Evolutionary conservation across 495 filamentous ascomycete genomes (phyloP).

Genomic region (Hypoxylon rickii): DNA sequence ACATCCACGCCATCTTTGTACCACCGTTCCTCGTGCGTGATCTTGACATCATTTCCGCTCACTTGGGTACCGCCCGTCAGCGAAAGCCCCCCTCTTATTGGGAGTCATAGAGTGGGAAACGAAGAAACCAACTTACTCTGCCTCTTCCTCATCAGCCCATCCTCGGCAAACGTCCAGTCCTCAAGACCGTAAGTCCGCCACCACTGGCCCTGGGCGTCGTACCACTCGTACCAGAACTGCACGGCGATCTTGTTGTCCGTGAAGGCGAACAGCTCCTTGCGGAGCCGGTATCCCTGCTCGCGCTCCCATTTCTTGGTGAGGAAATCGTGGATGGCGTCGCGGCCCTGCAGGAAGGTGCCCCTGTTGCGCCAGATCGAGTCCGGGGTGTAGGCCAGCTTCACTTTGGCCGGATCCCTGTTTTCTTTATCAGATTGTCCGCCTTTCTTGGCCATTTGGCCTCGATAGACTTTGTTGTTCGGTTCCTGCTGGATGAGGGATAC

Average conservation of each 20-base stretch:
- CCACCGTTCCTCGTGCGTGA: constrained; percentile 67
- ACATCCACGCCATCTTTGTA: constrained; percentile 76
- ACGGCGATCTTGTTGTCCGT: constrained; percentile 75
- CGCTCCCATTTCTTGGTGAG: constrained; percentile 76
- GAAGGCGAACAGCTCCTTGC: constrained; percentile 88
- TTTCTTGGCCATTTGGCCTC: background rate
- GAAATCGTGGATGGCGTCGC: constrained; percentile 70
- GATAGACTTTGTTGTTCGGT: no score
- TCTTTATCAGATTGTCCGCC: background rate
- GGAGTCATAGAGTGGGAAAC: no score
- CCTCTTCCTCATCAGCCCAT: constrained; percentile 83
- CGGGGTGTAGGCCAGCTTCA: constrained; percentile 75
- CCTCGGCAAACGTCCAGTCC: constrained; percentile 85
- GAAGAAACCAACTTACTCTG: constrained; percentile 52
- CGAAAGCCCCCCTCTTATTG: no score
- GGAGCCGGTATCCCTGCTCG: constrained; percentile 74
- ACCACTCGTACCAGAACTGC: constrained; percentile 93
- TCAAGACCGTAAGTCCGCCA: constrained; percentile 90
- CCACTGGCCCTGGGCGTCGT: constrained; percentile 76
- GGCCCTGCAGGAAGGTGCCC: constrained; percentile 69
- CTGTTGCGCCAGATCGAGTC: constrained; percentile 86
- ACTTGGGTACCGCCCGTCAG: no score
- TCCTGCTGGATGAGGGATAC: no score
- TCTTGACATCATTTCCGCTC: constrained; percentile 86
- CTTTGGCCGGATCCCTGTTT: constrained; percentile 61